phyloP scores from a whole-genome alignment of 1,284 basidiomycete species.

The Veloporphyrellus conicus region DNA sequence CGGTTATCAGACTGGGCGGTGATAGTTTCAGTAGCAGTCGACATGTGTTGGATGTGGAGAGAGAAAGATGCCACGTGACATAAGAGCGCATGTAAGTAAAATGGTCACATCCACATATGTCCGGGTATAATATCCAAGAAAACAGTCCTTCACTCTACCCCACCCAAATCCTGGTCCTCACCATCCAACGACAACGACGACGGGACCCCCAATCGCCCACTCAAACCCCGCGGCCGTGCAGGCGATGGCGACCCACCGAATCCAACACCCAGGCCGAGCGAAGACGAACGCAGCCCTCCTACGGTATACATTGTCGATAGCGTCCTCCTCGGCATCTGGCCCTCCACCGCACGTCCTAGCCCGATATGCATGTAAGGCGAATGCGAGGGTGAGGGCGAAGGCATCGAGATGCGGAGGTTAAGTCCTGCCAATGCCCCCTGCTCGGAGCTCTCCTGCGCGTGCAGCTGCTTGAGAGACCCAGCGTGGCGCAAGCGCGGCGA shows the following conservation, averaged over 20 bases:
- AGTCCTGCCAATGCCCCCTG: conserved; percentile 37
- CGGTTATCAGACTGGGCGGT: conserved; percentile 1
- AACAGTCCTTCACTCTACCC: conserved; percentile 19
- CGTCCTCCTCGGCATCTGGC: conserved; percentile 37
- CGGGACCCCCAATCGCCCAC: background rate
- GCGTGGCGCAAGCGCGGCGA: conserved; percentile 51
- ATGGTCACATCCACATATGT: too few relatives aligned
- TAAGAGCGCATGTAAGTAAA: too few relatives aligned
- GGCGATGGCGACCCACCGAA: conserved; percentile 16
- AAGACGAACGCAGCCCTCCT: conserved; percentile 42
- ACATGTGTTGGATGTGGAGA: too few relatives aligned
- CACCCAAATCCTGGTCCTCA: conserved; percentile 14
- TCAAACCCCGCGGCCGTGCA: conserved; percentile 4
- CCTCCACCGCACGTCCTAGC: conserved; percentile 20
- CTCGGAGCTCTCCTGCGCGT: conserved; percentile 14
- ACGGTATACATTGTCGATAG: conserved; percentile 61
- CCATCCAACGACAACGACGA: background rate
- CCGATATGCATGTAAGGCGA: conserved; percentile 12
- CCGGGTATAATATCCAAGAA: background rate
- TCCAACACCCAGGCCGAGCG: conserved; percentile 23
- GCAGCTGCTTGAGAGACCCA: conserved; percentile 38
- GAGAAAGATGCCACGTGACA: too few relatives aligned
- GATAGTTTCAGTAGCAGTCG: conserved; percentile 12
- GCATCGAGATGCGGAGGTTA: conserved; percentile 63
- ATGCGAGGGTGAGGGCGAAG: background rate